Conservation (phyloP, 495 filamentous ascomycete genomes). For the Xylaria palmicola region DNA sequence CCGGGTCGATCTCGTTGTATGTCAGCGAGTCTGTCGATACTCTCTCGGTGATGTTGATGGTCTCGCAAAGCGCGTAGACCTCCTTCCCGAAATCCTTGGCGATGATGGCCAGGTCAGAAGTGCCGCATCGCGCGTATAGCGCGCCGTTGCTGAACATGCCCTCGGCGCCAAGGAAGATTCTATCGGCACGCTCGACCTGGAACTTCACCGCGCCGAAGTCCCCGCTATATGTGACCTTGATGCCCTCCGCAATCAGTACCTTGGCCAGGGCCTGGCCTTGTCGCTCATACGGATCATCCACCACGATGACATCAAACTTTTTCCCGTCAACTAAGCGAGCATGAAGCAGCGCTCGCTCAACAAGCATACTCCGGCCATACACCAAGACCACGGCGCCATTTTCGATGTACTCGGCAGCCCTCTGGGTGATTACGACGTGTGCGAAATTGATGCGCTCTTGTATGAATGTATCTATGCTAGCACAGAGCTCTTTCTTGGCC, state of each 20-base stretch:
- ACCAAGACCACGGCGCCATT: slow-evolving; percentile 82
- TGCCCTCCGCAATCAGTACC: slow-evolving; percentile 62
- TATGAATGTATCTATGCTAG: slow-evolving; percentile 86
- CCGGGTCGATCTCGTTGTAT: slow-evolving; percentile 81
- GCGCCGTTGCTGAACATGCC: slow-evolving; percentile 88
- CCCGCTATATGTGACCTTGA: slow-evolving; percentile 78
- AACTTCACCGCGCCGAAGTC: slow-evolving; percentile 68
- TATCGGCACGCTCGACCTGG: slow-evolving; percentile 69
- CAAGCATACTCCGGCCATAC: slow-evolving; percentile 83
- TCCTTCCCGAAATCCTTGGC: slow-evolving; percentile 72
- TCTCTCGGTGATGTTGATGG: slow-evolving; percentile 90
- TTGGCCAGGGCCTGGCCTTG: slow-evolving; percentile 70
- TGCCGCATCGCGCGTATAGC: slow-evolving; percentile 83
- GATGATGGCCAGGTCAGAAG: slow-evolving; percentile 83
- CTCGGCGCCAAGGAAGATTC: slow-evolving; percentile 84
- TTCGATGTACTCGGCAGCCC: slow-evolving; percentile 66
- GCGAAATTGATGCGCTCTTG: slow-evolving; percentile 85
- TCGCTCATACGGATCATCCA: slow-evolving; percentile 79
- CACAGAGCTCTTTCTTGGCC: slow-evolving; percentile 73
- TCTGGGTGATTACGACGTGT: slow-evolving; percentile 76
- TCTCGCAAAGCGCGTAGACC: slow-evolving; percentile 90
- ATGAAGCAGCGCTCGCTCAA: slow-evolving; percentile 71
- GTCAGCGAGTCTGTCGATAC: slow-evolving; percentile 90
- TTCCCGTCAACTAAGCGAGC: slow-evolving; percentile 62
- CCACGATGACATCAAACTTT: slow-evolving; percentile 77